phyloP scores from a whole-genome alignment of 129 eudicot species.

The Mikania micrantha region DNA sequence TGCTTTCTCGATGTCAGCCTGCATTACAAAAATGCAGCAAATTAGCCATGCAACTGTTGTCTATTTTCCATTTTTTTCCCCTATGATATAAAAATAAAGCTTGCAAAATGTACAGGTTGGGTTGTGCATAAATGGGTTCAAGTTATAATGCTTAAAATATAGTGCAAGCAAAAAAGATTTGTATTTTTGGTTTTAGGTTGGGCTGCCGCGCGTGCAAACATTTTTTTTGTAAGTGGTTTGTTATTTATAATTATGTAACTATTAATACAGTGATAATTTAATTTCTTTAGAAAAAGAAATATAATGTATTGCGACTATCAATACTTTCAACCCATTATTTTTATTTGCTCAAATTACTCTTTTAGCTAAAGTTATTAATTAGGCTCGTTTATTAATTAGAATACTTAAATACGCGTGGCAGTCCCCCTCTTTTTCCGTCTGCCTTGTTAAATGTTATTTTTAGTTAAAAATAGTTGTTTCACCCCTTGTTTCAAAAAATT shows the following conservation, averaged over 20 bases:
- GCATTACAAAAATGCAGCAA: constrained; percentile 12
- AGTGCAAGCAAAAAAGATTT: neutral
- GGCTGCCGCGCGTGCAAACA: neutral
- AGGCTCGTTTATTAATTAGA: neutral
- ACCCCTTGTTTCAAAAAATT: too few relatives aligned
- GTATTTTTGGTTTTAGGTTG: neutral
- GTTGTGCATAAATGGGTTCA: neutral
- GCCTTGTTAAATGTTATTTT: too few relatives aligned
- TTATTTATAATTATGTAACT: neutral
- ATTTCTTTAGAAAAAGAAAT: neutral
- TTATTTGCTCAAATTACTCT: neutral
- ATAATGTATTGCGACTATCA: neutral
- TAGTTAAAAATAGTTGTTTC: too few relatives aligned
- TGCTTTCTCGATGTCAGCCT: constrained; percentile 49
- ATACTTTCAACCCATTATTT: neutral
- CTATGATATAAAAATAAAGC: neutral
- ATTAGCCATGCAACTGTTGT: neutral
- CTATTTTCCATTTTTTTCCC: neutral
- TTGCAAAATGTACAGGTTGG: neutral
- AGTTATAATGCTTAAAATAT: too few relatives aligned
- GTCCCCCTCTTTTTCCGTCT: too few relatives aligned
- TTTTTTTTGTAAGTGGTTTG: neutral
- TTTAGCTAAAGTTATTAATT: neutral
- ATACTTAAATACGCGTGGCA: neutral
- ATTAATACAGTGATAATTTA: neutral